Conservation (phyloP, 345 rosid species). For the Corchorus capsularis region DNA sequence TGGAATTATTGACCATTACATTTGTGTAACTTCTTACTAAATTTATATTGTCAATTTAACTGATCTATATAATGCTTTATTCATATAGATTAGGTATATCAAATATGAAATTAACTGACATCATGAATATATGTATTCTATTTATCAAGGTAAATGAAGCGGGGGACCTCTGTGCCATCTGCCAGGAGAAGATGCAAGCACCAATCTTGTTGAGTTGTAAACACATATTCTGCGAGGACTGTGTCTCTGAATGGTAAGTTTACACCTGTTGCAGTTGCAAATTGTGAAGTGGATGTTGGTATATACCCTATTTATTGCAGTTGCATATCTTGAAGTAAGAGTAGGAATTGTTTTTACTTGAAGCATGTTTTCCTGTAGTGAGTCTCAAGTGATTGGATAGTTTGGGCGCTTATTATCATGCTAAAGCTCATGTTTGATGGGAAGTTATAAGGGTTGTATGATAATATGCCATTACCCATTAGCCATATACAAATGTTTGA, state of each 20-base stretch:
- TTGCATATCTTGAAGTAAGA: too few species aligned
- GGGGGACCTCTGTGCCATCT: constrained; percentile 71
- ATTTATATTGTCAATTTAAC: background rate
- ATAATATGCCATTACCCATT: background rate
- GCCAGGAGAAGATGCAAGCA: constrained; percentile 74
- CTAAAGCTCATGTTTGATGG: background rate
- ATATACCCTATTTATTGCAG: background rate
- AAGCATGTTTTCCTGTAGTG: background rate
- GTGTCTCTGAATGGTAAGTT: constrained; percentile 63
- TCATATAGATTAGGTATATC: background rate
- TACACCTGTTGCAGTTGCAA: background rate
- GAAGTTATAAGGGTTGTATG: background rate
- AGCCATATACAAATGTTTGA: background rate
- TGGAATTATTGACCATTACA: background rate
- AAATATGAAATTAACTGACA: background rate
- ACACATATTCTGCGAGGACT: constrained; percentile 72
- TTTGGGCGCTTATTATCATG: background rate
- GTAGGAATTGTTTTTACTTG: background rate
- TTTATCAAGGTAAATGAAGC: constrained; percentile 46
- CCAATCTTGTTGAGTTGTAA: constrained; percentile 57
- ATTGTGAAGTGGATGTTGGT: background rate
- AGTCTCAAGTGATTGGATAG: background rate
- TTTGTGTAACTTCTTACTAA: background rate
- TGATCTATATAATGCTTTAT: background rate
- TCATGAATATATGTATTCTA: background rate